Evolutionary conservation across 345 rosid genomes (phyloP), one percentile per base, ranked within the genome.

Genomic region (Aquilaria sinensis): DNA sequence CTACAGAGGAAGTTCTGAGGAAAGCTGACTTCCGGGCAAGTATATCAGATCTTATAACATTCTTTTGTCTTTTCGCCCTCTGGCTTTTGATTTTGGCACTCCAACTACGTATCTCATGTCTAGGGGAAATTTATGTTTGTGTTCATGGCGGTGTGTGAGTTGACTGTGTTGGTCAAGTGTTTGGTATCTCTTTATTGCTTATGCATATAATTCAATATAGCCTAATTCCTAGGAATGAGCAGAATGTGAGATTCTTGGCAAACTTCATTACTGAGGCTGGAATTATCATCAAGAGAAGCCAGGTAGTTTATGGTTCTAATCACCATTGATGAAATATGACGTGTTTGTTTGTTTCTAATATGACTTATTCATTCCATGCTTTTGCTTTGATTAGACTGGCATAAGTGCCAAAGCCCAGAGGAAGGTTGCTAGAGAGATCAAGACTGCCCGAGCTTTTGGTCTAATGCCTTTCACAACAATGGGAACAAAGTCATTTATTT

Each of bases 351-450:
- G 54, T 51, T 53, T 41, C 51, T 43, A 34, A 16, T 47, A 30
- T 30, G 13, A 37, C 41, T 61, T 12, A 30, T 23, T 58, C 31
- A 23, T 2, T 47, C 16, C 47, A 10, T 70, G 72, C 14, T 48
- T 63, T 33, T 57, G 66, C 15, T 6, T 53, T 62, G 30, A 63
- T 59, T 69, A 93, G 97, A 85, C 94, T 65, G 86, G 90, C 62
- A 86, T 93, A 33, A 87, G 96, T 43, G 98, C 98, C 47, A 93
- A 87, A 73, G 98, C 97, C 5, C 97, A 90, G 75, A 83, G 97
- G 74, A 90, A 85, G 85, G 66, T 93, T 48, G 98, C 97, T 0
- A 79, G 94, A 76, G 98, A 92, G 87, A 92, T 90, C 71, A 92
- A 89, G 74, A 92, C 90, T 7, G 98, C 97, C 1, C 81, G 98